Conservation (phyloP, 768 basidiomycete species). For the Pisolithus microcarpus region DNA sequence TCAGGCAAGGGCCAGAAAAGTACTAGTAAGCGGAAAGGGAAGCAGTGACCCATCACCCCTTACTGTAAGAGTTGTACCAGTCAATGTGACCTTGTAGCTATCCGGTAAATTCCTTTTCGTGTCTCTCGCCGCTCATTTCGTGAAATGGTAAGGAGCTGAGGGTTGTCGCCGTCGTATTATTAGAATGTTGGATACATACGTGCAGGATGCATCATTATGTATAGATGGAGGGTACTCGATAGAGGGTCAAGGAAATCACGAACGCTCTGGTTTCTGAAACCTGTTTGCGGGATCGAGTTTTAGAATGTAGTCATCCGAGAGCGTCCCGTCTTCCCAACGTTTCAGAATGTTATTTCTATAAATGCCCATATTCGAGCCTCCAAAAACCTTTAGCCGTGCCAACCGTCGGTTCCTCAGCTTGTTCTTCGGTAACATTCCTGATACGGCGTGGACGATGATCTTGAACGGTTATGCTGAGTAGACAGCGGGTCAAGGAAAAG, state of each 20-base stretch:
- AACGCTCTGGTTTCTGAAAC: neutral
- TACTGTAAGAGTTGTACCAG: too few relatives aligned
- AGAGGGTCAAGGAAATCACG: neutral
- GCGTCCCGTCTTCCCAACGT: conserved; percentile 78
- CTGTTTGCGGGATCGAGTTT: conserved; percentile 21
- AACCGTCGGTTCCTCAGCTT: conserved; percentile 84
- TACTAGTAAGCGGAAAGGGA: conserved; percentile 24
- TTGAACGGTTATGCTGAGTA: conserved; percentile 25
- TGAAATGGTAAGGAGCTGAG: too few relatives aligned
- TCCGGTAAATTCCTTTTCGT: neutral
- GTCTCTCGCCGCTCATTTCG: too few relatives aligned
- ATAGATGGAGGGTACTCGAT: too few relatives aligned
- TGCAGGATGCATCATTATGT: neutral
- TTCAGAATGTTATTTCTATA: conserved; percentile 70
- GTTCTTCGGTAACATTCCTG: conserved; percentile 99
- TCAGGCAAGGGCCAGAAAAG: conserved; percentile 12
- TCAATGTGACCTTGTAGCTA: neutral
- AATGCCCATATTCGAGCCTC: conserved; percentile 69
- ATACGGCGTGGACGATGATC: conserved; percentile 94
- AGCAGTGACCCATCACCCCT: conserved; percentile 5
- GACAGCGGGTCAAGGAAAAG: neutral
- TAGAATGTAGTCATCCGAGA: conserved; percentile 36
- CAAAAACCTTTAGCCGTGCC: conserved; percentile 83
- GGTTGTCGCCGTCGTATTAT: neutral
- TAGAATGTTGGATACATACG: neutral